Evolutionary conservation across 192 early-diverging fungal genomes (phyloP).

Genomic region (Dissophora ornata): DNA sequence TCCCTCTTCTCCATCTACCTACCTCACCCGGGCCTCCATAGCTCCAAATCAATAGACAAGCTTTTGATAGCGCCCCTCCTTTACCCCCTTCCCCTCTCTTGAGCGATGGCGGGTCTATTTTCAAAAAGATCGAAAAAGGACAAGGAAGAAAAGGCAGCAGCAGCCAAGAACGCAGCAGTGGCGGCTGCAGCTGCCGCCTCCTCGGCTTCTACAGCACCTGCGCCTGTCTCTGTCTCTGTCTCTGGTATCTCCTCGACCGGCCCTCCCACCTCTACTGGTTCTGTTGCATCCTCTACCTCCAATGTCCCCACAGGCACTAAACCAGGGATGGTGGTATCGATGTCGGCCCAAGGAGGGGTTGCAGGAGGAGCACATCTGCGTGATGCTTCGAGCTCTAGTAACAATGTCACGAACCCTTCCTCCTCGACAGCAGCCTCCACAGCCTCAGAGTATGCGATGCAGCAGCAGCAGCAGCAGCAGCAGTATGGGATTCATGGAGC

Average conservation of each 20-base stretch:
- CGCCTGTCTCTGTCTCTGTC: not conserved
- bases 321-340: not conserved
- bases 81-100: not conserved
- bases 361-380: constrained; percentile 20
- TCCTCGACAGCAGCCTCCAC: constrained; percentile 10
- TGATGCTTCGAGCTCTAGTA: constrained; percentile 36
- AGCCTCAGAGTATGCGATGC: constrained; percentile 1
- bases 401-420: not conserved
- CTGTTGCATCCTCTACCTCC: constrained; percentile 12
- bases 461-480: constrained; percentile 27
- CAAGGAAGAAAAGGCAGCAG: constrained; percentile 48
- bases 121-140: constrained; percentile 52
- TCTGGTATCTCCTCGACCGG: not conserved
- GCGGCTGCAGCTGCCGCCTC: not conserved
- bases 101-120: constrained; percentile 42
- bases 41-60: no score
- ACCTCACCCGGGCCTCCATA: no score
- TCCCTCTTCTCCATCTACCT: not conserved
- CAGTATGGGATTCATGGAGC: not conserved
- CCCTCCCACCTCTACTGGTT: constrained; percentile 8
- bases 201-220: not conserved
- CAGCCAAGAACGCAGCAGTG: constrained; percentile 34
- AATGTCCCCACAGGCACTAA: constrained; percentile 4
- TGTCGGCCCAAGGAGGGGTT: no score
- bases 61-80: not conserved